These are phyloP conservation scores for Didymella lethalis DNA, from an alignment of 2,329 filamentous ascomycete genomes.

Conservation along the genomic window DNA sequence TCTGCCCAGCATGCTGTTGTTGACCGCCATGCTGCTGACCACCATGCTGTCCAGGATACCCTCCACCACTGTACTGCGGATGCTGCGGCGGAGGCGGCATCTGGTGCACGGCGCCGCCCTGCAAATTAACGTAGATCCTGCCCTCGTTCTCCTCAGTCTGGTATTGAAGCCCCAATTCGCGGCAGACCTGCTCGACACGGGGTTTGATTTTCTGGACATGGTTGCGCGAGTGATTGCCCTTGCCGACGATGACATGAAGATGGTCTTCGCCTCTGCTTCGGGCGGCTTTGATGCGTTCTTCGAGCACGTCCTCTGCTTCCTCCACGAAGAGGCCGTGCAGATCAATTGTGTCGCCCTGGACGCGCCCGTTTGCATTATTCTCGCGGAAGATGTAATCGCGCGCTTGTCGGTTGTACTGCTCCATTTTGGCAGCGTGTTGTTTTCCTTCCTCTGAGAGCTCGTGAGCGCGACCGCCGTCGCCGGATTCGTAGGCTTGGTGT, in stretches of 20 bases:
- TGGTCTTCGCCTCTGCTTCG: conserved; percentile 77
- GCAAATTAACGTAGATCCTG: conserved; percentile 85
- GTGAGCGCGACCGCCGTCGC: conserved; percentile 86
- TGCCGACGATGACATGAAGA: conserved; percentile 94
- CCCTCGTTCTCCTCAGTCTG: conserved; percentile 88
- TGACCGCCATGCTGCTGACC: conserved; percentile 42
- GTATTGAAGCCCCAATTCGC: conserved; percentile 82
- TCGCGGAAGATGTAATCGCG: conserved; percentile 94
- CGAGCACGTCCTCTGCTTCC: conserved; percentile 90
- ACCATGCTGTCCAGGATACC: conserved; percentile 41
- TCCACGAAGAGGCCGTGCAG: conserved; percentile 94
- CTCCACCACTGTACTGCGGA: conserved; percentile 43
- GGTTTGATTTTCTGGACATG: conserved; percentile 96
- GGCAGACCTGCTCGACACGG: conserved; percentile 86
- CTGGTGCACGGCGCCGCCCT: conserved; percentile 66
- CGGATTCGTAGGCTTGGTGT: conserved; percentile 80
- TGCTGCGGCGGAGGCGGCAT: conserved; percentile 53
- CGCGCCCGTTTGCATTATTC: conserved; percentile 82
- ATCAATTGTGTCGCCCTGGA: conserved; percentile 85
- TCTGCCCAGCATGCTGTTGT: conserved; percentile 44
- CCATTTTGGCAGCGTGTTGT: conserved; percentile 81
- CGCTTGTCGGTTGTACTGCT: conserved; percentile 88
- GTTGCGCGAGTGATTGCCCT: conserved; percentile 83
- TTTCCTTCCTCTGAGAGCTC: conserved; percentile 86
- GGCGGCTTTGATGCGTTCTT: conserved; percentile 82